Evolutionary conservation across 495 filamentous ascomycete species (phyloP), one percentile per base, ranked within the genome.

Genomic region (Clavariopsis aquatica): DNA sequence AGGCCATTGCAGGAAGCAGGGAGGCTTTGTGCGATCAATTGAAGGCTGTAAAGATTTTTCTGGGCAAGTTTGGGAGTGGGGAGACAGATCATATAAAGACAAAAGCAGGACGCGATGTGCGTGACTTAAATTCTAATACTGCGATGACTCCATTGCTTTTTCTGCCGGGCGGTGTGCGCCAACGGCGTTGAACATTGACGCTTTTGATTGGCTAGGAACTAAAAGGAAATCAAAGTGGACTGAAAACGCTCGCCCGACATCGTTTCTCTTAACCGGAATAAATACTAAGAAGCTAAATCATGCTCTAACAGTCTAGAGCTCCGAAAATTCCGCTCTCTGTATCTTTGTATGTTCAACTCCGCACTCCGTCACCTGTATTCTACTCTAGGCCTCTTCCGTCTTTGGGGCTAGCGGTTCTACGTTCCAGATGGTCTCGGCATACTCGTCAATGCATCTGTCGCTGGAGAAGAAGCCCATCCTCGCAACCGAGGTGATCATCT

Each of bases 381-480:
- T 17, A 17, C 31, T 43, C 38, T 43, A 43, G 38, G 38, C 38
- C 12, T 49, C 63, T 1, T 60, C 57, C 34, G 54, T 34, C 58
- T 67, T 68, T 34, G 80, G 73, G 9, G 68, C 62, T 26, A 93
- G 74, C 5, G 93, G 91, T 80, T 98, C 93, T 28, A 95, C 76
- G 68, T 96, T 98, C 93, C 94, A 98, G 72, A 98, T 96, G 52
- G 81, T 87, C 76, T 98, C 93, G 13, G 94, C 93, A 78, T 98
- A 98, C 83, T 98, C 95, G 71, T 91, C 89, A 68, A 97, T 97
- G 74, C 95, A 96, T n/a, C 94, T 82, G 75, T 98, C 94, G 53
- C 88, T 91, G 55, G 85, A 91, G 80, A 98, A 98, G 83, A 98
- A 98, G 12, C 94, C 94, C 94, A 98, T 98, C 19, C 91, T 79